Conservation (phyloP, 1,139 yeast genomes). For the Yamadazyma conglobata region DNA sequence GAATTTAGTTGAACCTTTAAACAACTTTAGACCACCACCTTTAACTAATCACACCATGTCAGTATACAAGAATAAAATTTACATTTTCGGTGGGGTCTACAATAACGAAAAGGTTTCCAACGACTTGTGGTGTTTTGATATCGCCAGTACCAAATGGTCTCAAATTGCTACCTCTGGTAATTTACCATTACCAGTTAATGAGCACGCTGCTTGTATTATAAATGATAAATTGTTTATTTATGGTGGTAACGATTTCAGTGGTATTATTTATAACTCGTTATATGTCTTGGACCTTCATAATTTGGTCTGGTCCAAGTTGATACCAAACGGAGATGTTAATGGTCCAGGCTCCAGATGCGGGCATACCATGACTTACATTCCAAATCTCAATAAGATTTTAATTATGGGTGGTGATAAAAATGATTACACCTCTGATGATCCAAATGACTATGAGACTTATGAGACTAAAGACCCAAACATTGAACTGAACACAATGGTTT, state of each 20-base stretch:
- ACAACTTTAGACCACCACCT: slow-evolving; percentile 73
- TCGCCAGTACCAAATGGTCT: slow-evolving; percentile 65
- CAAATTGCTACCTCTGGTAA: slow-evolving; percentile 50
- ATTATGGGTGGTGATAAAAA: slow-evolving; percentile 92
- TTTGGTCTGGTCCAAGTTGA: slow-evolving; percentile 69
- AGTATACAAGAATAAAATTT: slow-evolving; percentile 72
- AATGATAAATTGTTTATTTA: slow-evolving; percentile 78
- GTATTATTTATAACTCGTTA: slow-evolving; percentile 64
- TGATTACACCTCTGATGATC: slow-evolving; percentile 45
- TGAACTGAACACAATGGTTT: slow-evolving; percentile 55
- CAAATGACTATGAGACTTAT: slow-evolving; percentile 42
- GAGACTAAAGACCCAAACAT: slow-evolving; percentile 48
- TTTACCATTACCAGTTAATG: slow-evolving; percentile 84
- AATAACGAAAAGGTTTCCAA: slow-evolving; percentile 72
- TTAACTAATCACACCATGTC: slow-evolving; percentile 90
- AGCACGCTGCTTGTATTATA: slow-evolving; percentile 81
- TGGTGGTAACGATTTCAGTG: slow-evolving; percentile 86
- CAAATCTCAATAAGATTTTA: slow-evolving; percentile 63
- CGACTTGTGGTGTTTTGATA: slow-evolving; percentile 83
- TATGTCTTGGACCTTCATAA: slow-evolving; percentile 76
- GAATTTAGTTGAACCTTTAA: slow-evolving; percentile 64
- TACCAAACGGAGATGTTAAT: slow-evolving; percentile 30
- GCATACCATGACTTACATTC: slow-evolving; percentile 77
- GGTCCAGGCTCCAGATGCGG: slow-evolving; percentile 89
- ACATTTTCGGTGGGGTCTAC: slow-evolving; percentile 89